Evolutionary conservation across 163 green algal species (phyloP).

Genomic region (Scenedesmus sp.): DNA sequence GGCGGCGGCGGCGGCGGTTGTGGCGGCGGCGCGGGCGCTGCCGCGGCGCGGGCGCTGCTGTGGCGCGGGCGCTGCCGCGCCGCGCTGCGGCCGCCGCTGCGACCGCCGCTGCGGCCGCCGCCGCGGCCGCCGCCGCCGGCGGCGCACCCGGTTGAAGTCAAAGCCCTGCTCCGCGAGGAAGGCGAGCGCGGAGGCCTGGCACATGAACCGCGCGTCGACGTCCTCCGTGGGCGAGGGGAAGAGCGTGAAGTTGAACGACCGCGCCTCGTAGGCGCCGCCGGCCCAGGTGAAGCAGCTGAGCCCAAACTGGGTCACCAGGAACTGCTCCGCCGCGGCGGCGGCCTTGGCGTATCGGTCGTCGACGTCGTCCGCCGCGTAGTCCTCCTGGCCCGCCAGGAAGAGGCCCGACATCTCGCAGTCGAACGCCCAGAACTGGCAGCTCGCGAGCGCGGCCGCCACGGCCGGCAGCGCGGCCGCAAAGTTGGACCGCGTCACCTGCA

Average conservation of each 20-base stretch:
- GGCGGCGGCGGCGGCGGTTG: no score
- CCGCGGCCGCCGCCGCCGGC: no score
- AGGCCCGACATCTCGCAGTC: slow-evolving; percentile 86
- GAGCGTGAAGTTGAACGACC: slow-evolving; percentile 88
- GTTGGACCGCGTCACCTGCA: slow-evolving; percentile 66
- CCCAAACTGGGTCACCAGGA: slow-evolving; percentile 83
- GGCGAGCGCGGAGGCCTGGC: slow-evolving; percentile 69
- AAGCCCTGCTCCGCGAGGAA: slow-evolving; percentile 81
- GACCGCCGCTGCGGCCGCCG: no score
- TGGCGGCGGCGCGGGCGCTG: no score
- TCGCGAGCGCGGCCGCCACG: slow-evolving; percentile 59
- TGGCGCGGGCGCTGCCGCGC: no score
- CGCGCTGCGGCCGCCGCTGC: no score
- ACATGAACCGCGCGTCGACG: slow-evolving; percentile 70
- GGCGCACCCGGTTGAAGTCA: slow-evolving; percentile 76
- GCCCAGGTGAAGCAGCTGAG: slow-evolving; percentile 67
- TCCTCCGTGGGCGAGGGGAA: slow-evolving; percentile 69
- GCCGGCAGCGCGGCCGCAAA: slow-evolving; percentile 65
- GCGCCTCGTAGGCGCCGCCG: slow-evolving; percentile 54
- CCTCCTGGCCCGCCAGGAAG: slow-evolving; percentile 56
- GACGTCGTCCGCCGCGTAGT: slow-evolving; percentile 71
- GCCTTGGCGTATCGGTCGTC: slow-evolving; percentile 63
- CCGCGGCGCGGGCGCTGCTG: no score
- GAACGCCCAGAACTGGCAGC: slow-evolving; percentile 74
- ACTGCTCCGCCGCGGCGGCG: slow-evolving; percentile 56